Percentiles rank a stretch among this genome's conserved stretches.
Conservation (phyloP, 768 basidiomycete species). For the Amanita muscaria region DNA sequence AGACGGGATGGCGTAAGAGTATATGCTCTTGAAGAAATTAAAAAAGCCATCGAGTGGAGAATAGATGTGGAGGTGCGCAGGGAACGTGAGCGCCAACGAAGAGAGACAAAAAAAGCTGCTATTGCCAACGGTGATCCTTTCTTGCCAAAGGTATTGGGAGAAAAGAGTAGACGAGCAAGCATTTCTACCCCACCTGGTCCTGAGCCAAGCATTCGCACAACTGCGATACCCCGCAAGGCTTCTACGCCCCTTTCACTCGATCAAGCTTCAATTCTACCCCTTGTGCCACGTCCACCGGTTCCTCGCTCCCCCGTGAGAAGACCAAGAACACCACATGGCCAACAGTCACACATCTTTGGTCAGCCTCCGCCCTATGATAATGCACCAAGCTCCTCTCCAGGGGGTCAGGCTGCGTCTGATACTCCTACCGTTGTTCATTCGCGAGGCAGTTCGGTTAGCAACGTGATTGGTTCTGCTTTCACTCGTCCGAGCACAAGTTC, state of each 20-base stretch:
- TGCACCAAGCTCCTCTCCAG: constrained; percentile 11
- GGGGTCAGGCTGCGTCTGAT: neutral
- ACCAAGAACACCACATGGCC: constrained; percentile 22
- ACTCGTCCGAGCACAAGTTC: constrained; percentile 15
- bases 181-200: constrained; percentile 36
- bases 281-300: constrained; percentile 27
- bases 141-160: constrained; percentile 32
- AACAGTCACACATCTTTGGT: constrained; percentile 30
- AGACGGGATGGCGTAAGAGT: constrained; percentile 81
- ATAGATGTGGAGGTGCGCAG: constrained; percentile 71
- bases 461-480: constrained; percentile 35
- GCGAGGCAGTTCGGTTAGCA: constrained; percentile 46
- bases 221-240: constrained; percentile 29
- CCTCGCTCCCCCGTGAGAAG: constrained; percentile 15
- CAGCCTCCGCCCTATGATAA: constrained; percentile 58
- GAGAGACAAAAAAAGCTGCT: constrained; percentile 54
- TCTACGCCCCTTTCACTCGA: constrained; percentile 25
- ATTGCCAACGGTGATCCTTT: constrained; percentile 25
- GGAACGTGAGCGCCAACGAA: constrained; percentile 62
- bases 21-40: constrained; percentile 81
- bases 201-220: constrained; percentile 21
- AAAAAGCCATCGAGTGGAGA: constrained; percentile 81
- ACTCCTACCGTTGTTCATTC: constrained; percentile 37
- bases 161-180: constrained; percentile 40
- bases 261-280: constrained; percentile 15